A percentile compares a stretch with the other conserved stretches of the same genome.
These are phyloP conservation scores for Primulina eburnea DNA, from an alignment of 257 asterid genomes.

Conservation along the genomic window DNA sequence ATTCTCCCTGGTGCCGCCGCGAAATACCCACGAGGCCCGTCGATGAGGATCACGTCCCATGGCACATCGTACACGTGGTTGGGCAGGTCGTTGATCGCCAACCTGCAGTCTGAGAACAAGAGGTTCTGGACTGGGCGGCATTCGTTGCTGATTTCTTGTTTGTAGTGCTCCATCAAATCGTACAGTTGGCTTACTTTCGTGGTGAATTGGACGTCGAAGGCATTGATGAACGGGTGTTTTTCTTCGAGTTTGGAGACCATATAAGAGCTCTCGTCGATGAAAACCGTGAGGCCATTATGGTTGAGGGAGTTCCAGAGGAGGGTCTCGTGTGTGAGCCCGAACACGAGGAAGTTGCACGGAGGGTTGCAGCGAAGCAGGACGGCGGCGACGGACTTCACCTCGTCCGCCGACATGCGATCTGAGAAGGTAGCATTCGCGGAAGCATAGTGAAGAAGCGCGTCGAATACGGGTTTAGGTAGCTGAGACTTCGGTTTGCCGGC, in stretches of 20 bases:
- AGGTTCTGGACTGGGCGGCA: constrained; percentile 81
- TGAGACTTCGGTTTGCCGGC: constrained; percentile 22
- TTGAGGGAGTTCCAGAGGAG: constrained; percentile 75
- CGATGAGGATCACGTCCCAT: constrained; percentile 74
- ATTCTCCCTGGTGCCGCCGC: constrained; percentile 68
- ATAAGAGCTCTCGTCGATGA: constrained; percentile 62
- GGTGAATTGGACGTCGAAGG: constrained; percentile 68
- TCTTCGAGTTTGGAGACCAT: constrained; percentile 49
- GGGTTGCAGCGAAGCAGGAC: constrained; percentile 60
- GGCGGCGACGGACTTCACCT: constrained; percentile 46
- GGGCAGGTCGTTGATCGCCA: constrained; percentile 77
- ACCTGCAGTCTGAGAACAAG: constrained; percentile 72
- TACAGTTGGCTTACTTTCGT: constrained; percentile 63
- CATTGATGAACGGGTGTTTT: constrained; percentile 59
- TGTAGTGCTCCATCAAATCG: constrained; percentile 49
- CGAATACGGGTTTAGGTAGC: constrained; percentile 42
- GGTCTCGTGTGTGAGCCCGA: constrained; percentile 76
- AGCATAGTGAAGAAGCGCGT: constrained; percentile 78
- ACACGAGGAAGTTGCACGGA: constrained; percentile 74
- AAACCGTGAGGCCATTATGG: constrained; percentile 72
- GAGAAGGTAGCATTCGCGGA: constrained; percentile 35
- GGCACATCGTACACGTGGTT: constrained; percentile 83
- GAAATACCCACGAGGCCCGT: constrained; percentile 69
- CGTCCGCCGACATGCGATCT: constrained; percentile 52
- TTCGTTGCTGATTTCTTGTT: constrained; percentile 35